Percentiles rank a stretch among this genome's conserved stretches.
These are phyloP conservation scores for Meira nashicola DNA, from an alignment of 1,284 basidiomycete species.

Conservation along the genomic window DNA sequence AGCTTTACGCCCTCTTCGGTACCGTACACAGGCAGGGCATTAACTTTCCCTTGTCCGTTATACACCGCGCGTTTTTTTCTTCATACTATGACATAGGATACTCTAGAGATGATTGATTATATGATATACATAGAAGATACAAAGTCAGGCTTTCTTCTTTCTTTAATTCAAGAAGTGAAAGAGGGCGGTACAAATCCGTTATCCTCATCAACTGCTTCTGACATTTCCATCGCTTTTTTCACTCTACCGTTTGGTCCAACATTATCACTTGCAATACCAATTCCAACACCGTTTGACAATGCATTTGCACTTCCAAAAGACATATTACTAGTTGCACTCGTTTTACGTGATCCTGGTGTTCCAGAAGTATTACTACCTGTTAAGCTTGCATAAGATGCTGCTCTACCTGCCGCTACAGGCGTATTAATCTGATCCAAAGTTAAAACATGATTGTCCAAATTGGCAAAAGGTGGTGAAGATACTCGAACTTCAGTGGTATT, in stretches of 20 bases:
- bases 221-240: conserved; percentile 8
- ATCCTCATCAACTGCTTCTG: conserved; percentile 10
- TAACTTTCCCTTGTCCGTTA: no score
- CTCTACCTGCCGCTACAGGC: no score
- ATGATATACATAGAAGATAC: no score
- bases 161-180: conserved; percentile 1
- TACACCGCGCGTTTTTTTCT: no score
- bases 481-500: neutral
- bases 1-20: no score
- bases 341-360: neutral
- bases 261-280: neutral
- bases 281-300: neutral
- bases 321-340: neutral
- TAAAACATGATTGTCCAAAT: conserved; percentile 11
- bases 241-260: conserved; percentile 6
- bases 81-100: no score
- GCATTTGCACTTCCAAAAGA: neutral
- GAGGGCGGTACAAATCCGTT: conserved; percentile 12
- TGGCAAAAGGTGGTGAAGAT: conserved; percentile 15
- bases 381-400: no score
- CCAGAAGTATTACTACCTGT: neutral
- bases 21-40: no score
- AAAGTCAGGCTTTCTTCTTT: no score
- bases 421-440: conserved; percentile 1
- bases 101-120: no score